Conservation (phyloP, 129 eudicot genomes). For the carrot (Daucus carota) region DH1_v3.0 NC_030385.2:11249001-11249500, state of each 20-base stretch:
- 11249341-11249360: background rate
- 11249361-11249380: background rate
- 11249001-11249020: slow-evolving; percentile 21
- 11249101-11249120: slow-evolving; percentile 21
- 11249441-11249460: background rate
- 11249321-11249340: background rate
- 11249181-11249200: slow-evolving; percentile 22
- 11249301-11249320: slow-evolving; percentile 24
- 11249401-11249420: background rate
- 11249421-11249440: background rate
- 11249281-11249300: slow-evolving; percentile 45
- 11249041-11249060: slow-evolving; percentile 12
- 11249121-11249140: slow-evolving; percentile 15
- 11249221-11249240: slow-evolving; percentile 41
- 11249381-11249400: background rate
- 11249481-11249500: background rate
- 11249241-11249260: slow-evolving; percentile 30
- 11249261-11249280: slow-evolving; percentile 19
- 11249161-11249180: slow-evolving; percentile 28
- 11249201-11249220: slow-evolving; percentile 23
- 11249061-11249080: slow-evolving; percentile 29
- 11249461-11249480: background rate
- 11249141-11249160: slow-evolving; percentile 23
- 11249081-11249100: slow-evolving; percentile 32
- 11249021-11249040: slow-evolving; percentile 18